Evolutionary conservation across 768 basidiomycete species (phyloP), one percentile per base, ranked within the genome.

Genomic region (Mycena floridula): DNA sequence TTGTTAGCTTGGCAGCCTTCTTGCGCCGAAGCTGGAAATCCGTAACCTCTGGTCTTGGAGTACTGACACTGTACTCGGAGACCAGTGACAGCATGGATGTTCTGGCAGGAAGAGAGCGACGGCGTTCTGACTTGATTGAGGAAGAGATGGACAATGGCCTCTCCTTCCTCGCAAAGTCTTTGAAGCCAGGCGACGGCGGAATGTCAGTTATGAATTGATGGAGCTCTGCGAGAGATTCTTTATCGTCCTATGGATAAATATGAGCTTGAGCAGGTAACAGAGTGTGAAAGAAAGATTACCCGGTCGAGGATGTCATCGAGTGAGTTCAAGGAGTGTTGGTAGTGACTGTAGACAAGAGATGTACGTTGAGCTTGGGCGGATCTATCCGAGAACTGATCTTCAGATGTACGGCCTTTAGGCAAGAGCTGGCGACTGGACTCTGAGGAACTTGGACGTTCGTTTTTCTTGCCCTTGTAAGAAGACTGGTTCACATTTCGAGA

Each of bases 291-390:
- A 40, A 21, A 25, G 69, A 82, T 44, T 59, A 90, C 88, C 53
- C 83, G 68, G 57, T 89, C 85, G 26, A 91, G 68, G 48, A 91
- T 89, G 55, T 88, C 85, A 46, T 76, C 69, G 45, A 91, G 65
- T n/a, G 89, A 89, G 49, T 83, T 82, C 50, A 91, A 63, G 22
- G 89, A 91, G 49, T 85, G 79, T 46, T 87, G 81, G 54, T 88
- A 89, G 49, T 89, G 85, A 51, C 76, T 67, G 61, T 89, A 91
- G 39, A 83, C 73, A 20, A 68, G 53, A 2, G 81, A 80, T 44
- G 62, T 49, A 42, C 60, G 48, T 53, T 28, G 46, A 32, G 37
- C 25, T 25, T 47, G 43, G 4, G 18, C 22, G n/a, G 37, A 30
- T 9, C 25, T 12, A 43, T 30, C 21, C 37, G 22, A 15, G 48